Percentiles rank a stretch among this genome's conserved stretches.
These are phyloP conservation scores for Hericium alpestre DNA, from an alignment of 768 basidiomycete species.

Conservation along the genomic window DNA sequence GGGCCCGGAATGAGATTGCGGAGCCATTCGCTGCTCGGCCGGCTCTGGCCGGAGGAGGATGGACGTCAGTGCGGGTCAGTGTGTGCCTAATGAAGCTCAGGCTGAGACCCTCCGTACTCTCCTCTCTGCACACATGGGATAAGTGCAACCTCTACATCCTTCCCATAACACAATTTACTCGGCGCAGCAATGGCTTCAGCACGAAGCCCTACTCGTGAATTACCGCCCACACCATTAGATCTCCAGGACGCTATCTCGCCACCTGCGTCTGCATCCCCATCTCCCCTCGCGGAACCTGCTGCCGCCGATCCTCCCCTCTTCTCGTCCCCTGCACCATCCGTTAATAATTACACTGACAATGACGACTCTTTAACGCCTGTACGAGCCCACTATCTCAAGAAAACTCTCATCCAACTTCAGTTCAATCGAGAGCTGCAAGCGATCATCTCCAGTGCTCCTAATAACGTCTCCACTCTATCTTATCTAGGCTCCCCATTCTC, in stretches of 20 bases:
- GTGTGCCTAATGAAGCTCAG: too few relatives aligned
- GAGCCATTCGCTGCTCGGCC: too few relatives aligned
- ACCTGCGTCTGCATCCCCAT: not conserved
- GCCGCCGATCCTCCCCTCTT: not conserved
- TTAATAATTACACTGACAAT: not conserved
- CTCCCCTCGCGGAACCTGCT: not conserved
- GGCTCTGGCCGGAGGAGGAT: too few relatives aligned
- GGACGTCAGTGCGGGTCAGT: too few relatives aligned
- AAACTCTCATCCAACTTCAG: conserved; percentile 82
- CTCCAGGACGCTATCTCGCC: not conserved
- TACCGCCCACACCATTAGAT: too few relatives aligned
- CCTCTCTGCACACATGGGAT: too few relatives aligned
- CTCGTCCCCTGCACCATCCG: not conserved
- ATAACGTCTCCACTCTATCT: conserved; percentile 59
- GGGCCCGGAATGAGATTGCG: too few relatives aligned
- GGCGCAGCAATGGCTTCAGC: not conserved
- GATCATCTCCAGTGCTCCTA: conserved; percentile 40
- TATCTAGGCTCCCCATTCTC: conserved; percentile 85
- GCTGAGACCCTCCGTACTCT: too few relatives aligned
- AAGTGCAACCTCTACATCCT: too few relatives aligned
- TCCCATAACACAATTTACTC: too few relatives aligned
- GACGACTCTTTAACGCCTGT: conserved; percentile 29
- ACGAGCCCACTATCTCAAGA: conserved; percentile 97
- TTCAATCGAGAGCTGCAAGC: conserved; percentile 68
- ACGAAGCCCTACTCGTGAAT: too few relatives aligned